Evolutionary conservation across 2,329 filamentous ascomycete genomes (phyloP).

Genomic region (Ascochyta lentis): DNA sequence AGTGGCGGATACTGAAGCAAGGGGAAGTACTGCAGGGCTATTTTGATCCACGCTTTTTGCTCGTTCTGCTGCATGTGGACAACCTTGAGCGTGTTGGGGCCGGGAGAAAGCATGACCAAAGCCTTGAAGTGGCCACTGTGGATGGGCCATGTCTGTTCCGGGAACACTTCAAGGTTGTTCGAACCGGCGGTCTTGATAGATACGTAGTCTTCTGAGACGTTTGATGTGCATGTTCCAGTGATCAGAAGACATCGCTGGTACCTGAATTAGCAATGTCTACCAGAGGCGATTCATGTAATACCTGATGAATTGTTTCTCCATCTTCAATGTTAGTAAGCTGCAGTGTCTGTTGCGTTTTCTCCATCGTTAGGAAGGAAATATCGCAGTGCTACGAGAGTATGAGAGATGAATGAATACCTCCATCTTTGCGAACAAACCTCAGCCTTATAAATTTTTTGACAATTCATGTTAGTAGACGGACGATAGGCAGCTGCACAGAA

Average conservation of each 20-base stretch:
- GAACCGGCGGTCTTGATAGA: constrained; percentile 26
- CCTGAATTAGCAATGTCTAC: not conserved
- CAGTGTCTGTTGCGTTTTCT: not conserved
- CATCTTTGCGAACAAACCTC: not conserved
- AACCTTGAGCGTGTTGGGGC: constrained; percentile 32
- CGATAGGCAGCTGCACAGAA: constrained; percentile 5
- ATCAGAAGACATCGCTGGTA: constrained; percentile 38
- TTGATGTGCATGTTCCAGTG: constrained; percentile 30
- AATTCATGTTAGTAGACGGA: not conserved
- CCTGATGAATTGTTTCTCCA: constrained; percentile 39
- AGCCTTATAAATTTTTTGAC: not conserved
- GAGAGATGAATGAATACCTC: not conserved
- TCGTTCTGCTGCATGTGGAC: constrained; percentile 29
- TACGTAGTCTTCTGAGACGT: constrained; percentile 29
- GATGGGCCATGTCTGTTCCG: constrained; percentile 43
- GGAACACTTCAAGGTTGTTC: constrained; percentile 31
- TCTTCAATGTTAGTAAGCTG: constrained; percentile 31
- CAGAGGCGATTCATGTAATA: not conserved
- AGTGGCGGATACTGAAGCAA: constrained; percentile 42
- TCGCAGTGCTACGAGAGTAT: not conserved
- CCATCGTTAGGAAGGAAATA: not conserved
- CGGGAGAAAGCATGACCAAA: constrained; percentile 39
- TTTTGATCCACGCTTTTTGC: constrained; percentile 12
- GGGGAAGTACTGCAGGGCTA: constrained; percentile 37
- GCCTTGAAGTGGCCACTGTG: constrained; percentile 43